Base-by-base conservation (phyloP, 78 protist genomes). In the Dictyostelium firmibasis region DNA sequence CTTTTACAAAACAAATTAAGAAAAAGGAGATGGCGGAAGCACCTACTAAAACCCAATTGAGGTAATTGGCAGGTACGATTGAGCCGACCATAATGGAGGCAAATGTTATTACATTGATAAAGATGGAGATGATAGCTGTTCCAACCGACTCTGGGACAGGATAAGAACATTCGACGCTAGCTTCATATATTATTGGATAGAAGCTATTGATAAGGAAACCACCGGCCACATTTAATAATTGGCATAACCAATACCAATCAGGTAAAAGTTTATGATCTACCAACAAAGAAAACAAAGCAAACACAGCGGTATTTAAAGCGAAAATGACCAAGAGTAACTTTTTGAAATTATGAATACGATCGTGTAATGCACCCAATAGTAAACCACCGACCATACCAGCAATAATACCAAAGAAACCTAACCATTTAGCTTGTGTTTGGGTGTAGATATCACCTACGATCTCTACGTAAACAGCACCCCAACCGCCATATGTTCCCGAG, bases 391-490 rank as follows among this genome's bases (percentile, higher is more conserved):
- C 41, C 27, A 89, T 44, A 50, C 94, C 94, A 7, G 94, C 94
- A 0, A 89, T 13, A n/a, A 89, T 89, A 78, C 94, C 94, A 64
- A 35, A 89, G 94, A 89, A 89, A 29, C 94, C 94, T n/a, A 89
- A 50, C 94, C 86, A 81, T 89, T 89, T 89, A 10, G 76, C 87
- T 70, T 89, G 83, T 2, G 41, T 43, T 41, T 23, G 81, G 3
- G 50, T 70, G 35, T 53, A 89, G 18, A 29, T 38, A 11, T 41
- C 16, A 27, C 14, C 20, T 6, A 89, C 69, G 33, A 89, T 89
- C 13, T 89, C 88, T 13, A 84, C 85, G 18, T 81, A 38, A 6
- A 89, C 86, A 0, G 94, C 87, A n/a, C 75, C 53, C 87, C 86
- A 89, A 23, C 84, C 86, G 4, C 78, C 94, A 33, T 89, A 89